These are phyloP conservation scores for Leucaena leucocephala DNA, from an alignment of 306 rosid species.

Conservation along the genomic window DNA sequence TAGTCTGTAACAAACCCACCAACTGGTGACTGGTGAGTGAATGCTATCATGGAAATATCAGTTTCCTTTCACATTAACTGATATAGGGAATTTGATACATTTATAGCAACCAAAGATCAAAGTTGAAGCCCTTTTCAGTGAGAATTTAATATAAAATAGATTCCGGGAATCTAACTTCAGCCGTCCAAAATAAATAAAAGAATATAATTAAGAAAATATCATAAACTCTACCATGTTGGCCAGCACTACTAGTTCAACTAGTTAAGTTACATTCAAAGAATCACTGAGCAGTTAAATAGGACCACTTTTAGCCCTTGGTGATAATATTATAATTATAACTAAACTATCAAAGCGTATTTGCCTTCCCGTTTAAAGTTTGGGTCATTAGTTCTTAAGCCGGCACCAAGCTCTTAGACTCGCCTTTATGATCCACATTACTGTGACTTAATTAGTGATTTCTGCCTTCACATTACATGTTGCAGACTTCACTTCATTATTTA, in stretches of 20 bases:
- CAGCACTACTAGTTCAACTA: constrained; percentile 26
- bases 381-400: constrained; percentile 31
- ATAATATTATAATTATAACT: background rate
- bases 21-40: too few species aligned
- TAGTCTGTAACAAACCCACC: too few species aligned
- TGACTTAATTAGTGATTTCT: background rate
- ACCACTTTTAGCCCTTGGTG: background rate
- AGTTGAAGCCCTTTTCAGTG: background rate
- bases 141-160: background rate
- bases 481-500: background rate
- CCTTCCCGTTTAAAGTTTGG: constrained; percentile 39
- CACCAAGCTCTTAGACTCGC: background rate
- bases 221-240: background rate
- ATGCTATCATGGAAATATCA: too few species aligned
- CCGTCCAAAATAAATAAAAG: background rate
- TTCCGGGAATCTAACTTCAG: background rate
- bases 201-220: background rate
- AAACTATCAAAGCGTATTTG: constrained; percentile 23
- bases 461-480: constrained; percentile 7
- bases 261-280: constrained; percentile 35
- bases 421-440: constrained; percentile 13
- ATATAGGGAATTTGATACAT: too few species aligned
- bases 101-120: background rate
- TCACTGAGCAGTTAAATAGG: background rate
- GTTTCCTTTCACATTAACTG: too few species aligned